Conservation (phyloP, 2,329 filamentous ascomycete species). For the Periconia macrospinosa region DNA sequence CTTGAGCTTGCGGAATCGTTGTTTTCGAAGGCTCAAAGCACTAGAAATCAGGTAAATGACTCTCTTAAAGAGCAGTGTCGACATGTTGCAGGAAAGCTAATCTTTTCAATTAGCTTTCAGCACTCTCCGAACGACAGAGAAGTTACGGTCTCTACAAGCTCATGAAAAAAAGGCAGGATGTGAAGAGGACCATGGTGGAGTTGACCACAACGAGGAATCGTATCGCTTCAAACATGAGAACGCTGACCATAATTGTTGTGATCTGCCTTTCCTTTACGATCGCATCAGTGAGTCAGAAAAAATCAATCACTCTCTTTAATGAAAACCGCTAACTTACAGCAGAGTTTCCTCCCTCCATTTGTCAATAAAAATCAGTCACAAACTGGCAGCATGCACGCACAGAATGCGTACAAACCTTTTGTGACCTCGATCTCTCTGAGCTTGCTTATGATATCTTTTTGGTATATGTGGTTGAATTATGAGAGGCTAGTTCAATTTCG, state of each 20-base stretch:
- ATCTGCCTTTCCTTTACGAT: conserved; percentile 28
- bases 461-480: conserved; percentile 21
- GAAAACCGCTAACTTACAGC: neutral
- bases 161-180: conserved; percentile 17
- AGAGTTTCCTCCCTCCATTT: conserved; percentile 30
- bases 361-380: conserved; percentile 15
- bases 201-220: conserved; percentile 23
- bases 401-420: conserved; percentile 26
- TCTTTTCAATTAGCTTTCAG: conserved; percentile 18
- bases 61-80: neutral
- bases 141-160: conserved; percentile 19
- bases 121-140: conserved; percentile 18
- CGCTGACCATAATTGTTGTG: conserved; percentile 27
- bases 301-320: neutral
- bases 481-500: conserved; percentile 5
- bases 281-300: conserved; percentile 18
- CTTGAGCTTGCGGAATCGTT: conserved; percentile 16
- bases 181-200: conserved; percentile 20
- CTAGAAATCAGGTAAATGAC: conserved; percentile 11
- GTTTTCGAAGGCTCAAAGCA: conserved; percentile 16
- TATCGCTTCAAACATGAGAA: conserved; percentile 24
- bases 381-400: conserved; percentile 11
- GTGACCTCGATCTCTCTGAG: conserved; percentile 25
- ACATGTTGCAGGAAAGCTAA: neutral
- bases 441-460: conserved; percentile 19